Percentiles rank a stretch among this genome's conserved stretches.
Evolutionary conservation across 2,329 filamentous ascomycete species (phyloP).

Genomic region (Penicillium sp.): DNA sequence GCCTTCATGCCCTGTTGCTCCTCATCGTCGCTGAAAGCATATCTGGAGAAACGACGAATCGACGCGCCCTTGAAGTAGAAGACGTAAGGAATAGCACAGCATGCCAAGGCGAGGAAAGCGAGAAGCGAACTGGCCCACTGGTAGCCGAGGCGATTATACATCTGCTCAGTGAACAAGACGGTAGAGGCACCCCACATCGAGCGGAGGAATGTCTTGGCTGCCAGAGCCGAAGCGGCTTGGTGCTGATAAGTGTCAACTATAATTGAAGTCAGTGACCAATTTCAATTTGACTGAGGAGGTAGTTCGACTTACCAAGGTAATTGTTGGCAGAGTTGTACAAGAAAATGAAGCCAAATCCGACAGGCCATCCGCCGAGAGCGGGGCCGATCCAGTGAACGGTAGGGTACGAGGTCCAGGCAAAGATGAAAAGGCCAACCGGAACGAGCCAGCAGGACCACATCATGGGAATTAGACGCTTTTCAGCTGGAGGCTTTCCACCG

Average conservation of each 20-base stretch:
- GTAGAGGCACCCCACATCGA: slow-evolving; percentile 79
- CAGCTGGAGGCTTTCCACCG: slow-evolving; percentile 76
- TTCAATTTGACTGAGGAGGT: not conserved
- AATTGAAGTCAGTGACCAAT: not conserved
- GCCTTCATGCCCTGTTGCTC: slow-evolving; percentile 46
- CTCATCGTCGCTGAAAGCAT: slow-evolving; percentile 69
- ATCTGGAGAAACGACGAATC: slow-evolving; percentile 73
- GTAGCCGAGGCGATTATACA: slow-evolving; percentile 74
- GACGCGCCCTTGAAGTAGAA: slow-evolving; percentile 79
- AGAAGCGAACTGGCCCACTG: slow-evolving; percentile 78
- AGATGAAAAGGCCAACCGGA: slow-evolving; percentile 69
- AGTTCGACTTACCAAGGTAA: slow-evolving; percentile 59
- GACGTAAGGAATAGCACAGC: slow-evolving; percentile 80
- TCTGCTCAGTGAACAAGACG: slow-evolving; percentile 81
- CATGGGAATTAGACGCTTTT: slow-evolving; percentile 81
- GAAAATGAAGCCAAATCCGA: slow-evolving; percentile 84
- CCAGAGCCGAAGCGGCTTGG: slow-evolving; percentile 80
- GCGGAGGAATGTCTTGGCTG: slow-evolving; percentile 80
- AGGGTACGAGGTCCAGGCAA: slow-evolving; percentile 72
- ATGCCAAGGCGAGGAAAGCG: slow-evolving; percentile 75
- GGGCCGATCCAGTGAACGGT: slow-evolving; percentile 73
- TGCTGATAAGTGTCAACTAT: slow-evolving; percentile 69
- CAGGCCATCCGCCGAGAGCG: slow-evolving; percentile 70
- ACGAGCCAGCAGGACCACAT: slow-evolving; percentile 78
- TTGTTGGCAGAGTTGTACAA: slow-evolving; percentile 81